phyloP scores from a whole-genome alignment of 1,284 basidiomycete species.

The Bjerkandera adusta region DNA sequence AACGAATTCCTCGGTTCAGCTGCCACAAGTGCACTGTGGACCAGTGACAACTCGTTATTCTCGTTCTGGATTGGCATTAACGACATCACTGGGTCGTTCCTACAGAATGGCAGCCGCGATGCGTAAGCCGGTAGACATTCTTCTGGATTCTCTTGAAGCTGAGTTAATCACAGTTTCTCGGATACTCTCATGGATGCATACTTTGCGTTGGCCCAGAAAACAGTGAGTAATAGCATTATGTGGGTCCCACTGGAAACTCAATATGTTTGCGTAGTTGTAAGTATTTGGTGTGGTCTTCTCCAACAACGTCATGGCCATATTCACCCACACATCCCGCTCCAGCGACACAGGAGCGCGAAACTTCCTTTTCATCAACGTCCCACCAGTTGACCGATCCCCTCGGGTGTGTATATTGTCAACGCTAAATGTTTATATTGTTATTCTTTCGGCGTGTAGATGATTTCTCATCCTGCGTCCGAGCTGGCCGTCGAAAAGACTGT shows the following conservation, averaged over 20 bases:
- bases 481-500: slow-evolving; percentile 45
- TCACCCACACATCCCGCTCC: background rate
- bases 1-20: slow-evolving; percentile 45
- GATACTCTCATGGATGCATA: slow-evolving; percentile 48
- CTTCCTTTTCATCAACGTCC: slow-evolving; percentile 61
- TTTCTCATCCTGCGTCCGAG: slow-evolving; percentile 38
- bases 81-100: slow-evolving; percentile 56
- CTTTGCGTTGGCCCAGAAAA: slow-evolving; percentile 52
- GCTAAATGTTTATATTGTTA: background rate
- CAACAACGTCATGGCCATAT: background rate
- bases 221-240: slow-evolving; percentile 36
- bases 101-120: slow-evolving; percentile 40
- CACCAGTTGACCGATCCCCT: slow-evolving; percentile 52
- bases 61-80: slow-evolving; percentile 64
- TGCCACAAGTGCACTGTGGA: slow-evolving; percentile 48
- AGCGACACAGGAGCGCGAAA: slow-evolving; percentile 49
- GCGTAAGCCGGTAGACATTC: slow-evolving; percentile 40
- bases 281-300: slow-evolving; percentile 10
- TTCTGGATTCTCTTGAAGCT: slow-evolving; percentile 12
- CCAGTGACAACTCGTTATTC: slow-evolving; percentile 48
- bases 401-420: slow-evolving; percentile 32
- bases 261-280: background rate
- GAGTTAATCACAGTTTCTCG: slow-evolving; percentile 38
- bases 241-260: background rate
- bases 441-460: slow-evolving; percentile 39